phyloP scores from a whole-genome alignment of 1,284 basidiomycete species.

The Cryptococcus sp. region DNA sequence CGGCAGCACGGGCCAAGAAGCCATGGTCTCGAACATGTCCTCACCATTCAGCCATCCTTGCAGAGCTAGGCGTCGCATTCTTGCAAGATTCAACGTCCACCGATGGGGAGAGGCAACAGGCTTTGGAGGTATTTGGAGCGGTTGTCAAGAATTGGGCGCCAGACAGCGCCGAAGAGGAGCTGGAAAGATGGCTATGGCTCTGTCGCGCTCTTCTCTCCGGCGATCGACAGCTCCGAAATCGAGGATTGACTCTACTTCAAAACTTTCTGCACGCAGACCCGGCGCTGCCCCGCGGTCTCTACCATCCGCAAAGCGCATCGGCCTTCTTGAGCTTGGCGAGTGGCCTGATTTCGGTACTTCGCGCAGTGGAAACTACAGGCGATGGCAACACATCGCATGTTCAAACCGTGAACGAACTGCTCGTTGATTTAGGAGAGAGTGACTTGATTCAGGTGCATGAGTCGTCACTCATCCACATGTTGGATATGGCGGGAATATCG shows the following conservation, averaged over 20 bases:
- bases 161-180: constrained; percentile 44
- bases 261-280: constrained; percentile 36
- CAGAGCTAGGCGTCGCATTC: constrained; percentile 44
- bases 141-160: constrained; percentile 44
- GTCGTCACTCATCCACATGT: constrained; percentile 18
- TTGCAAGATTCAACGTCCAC: constrained; percentile 32
- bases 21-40: constrained; percentile 47
- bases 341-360: constrained; percentile 33
- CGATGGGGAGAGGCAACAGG: constrained; percentile 43
- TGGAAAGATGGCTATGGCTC: constrained; percentile 47
- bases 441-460: constrained; percentile 32
- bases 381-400: constrained; percentile 26
- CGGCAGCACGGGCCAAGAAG: constrained; percentile 40
- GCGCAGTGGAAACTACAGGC: constrained; percentile 28
- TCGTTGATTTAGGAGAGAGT: constrained; percentile 32
- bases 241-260: constrained; percentile 39
- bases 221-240: constrained; percentile 35
- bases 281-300: constrained; percentile 23
- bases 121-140: constrained; percentile 45
- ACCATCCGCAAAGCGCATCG: constrained; percentile 26
- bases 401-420: constrained; percentile 20
- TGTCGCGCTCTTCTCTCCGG: constrained; percentile 36
- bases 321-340: constrained; percentile 35
- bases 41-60: constrained; percentile 44
- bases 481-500: constrained; percentile 13